Base-by-base conservation (phyloP, 192 early-diverging fungal species). In the Haplosporangium gracile region DNA sequence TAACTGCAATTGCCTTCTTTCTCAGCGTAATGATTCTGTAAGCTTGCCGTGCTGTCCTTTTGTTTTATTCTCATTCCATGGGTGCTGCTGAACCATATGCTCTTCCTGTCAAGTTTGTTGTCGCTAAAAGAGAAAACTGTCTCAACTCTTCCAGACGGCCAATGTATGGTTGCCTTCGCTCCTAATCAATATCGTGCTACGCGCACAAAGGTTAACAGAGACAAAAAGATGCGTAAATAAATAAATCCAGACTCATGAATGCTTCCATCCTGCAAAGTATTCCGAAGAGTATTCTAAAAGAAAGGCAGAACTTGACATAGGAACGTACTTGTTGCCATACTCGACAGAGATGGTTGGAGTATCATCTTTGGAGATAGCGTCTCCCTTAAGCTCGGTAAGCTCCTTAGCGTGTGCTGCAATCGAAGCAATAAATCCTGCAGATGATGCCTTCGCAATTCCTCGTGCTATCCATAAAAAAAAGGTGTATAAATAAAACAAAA, bases 331-430 rank as follows among this genome's bases (percentile, higher is more conserved):
- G 72, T 81, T 80, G 20, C 84, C 84, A 81, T 86, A 86, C 24
- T 86, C 84, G 51, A 86, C 84, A 39, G 84, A 86, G 76, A 86
- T 81, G 15, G 84, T 86, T 0, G 84, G 84, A 9, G 84, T 86
- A 18, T 86, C 84, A 34, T 81, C 84, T 72, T 85, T 85, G 26
- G 70, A 51, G 55, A 75, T 72, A 2, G 68, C 57, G 36, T 42
- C 68, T 16, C 60, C 65, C 49, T 76, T 77, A 42, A 86, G 26
- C 26, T 86, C 84, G 40, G 84, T 80, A 38, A 86, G 39, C 15
- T 86, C 81, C 86, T 76, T 89, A 16, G 88, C 85, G 43, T 89
- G 81, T n/a, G 81, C 60, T 40, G 88, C 88, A 77, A 89, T 84
- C 22, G 88, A 83, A n/a, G 85, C 79, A 40, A 89, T 80, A 34